Conservation (phyloP, 108 stramenopile genomes). For the Aurantiochytrium sp. region DNA sequence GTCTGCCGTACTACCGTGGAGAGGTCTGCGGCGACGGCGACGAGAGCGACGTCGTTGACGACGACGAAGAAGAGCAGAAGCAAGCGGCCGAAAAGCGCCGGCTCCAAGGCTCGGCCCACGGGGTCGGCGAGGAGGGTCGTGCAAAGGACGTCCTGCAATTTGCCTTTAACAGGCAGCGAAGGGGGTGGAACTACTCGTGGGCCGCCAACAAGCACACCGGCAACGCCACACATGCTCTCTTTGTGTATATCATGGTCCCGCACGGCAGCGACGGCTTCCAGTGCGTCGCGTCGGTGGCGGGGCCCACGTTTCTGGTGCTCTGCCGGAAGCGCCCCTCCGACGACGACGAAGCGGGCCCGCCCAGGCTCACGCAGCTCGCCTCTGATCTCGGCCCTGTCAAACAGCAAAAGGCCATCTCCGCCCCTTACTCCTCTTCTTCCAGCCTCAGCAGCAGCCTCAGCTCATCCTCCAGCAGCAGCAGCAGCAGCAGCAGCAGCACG, state of each 20-base stretch:
- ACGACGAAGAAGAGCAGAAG: background rate
- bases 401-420: background rate
- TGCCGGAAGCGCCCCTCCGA: background rate
- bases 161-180: background rate
- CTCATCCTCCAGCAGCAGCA: too few relatives aligned
- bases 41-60: background rate
- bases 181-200: background rate
- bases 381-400: background rate
- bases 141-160: background rate
- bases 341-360: background rate
- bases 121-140: background rate
- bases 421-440: too few relatives aligned
- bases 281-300: background rate
- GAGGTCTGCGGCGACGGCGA: background rate
- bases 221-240: background rate
- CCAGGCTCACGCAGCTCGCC: background rate
- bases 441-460: too few relatives aligned
- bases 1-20: background rate
- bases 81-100: background rate
- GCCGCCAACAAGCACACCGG: conserved; percentile 7
- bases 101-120: background rate
- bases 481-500: too few relatives aligned
- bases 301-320: background rate
- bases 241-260: conserved; percentile 28
- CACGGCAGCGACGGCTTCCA: background rate